Conservation (phyloP, 768 basidiomycete species). For the Rhodotorula toruloides region DNA sequence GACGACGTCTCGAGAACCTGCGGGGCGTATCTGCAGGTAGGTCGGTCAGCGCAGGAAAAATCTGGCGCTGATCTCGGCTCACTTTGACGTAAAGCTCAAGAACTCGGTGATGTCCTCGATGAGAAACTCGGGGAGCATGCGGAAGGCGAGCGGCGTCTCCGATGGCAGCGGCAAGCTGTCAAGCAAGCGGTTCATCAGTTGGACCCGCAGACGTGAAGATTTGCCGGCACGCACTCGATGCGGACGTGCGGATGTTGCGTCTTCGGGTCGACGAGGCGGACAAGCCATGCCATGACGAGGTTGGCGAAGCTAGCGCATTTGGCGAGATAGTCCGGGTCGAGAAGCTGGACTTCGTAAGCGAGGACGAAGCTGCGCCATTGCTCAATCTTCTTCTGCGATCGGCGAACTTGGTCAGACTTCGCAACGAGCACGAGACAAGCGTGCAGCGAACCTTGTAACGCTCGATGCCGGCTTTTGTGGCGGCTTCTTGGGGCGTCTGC, state of each 20-base stretch:
- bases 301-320: slow-evolving; percentile 60
- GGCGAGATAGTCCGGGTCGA: slow-evolving; percentile 57
- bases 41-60: background rate
- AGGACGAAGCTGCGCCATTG: slow-evolving; percentile 49
- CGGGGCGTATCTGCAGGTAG: slow-evolving; percentile 50
- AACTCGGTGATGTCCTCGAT: slow-evolving; percentile 91
- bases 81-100: slow-evolving; percentile 77
- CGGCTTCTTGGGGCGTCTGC: slow-evolving; percentile 10
- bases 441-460: slow-evolving; percentile 16
- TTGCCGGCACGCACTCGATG: slow-evolving; percentile 56
- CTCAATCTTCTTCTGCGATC: slow-evolving; percentile 52
- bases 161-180: slow-evolving; percentile 75
- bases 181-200: slow-evolving; percentile 9
- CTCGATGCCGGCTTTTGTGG: slow-evolving; percentile 6
- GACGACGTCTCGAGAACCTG: slow-evolving; percentile 77
- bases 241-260: slow-evolving; percentile 66
- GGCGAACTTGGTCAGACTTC: slow-evolving; percentile 46
- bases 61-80: slow-evolving; percentile 43
- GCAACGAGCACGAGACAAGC: slow-evolving; percentile 41
- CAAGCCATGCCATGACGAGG: slow-evolving; percentile 89
- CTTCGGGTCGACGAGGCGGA: slow-evolving; percentile 77
- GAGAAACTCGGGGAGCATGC: slow-evolving; percentile 85
- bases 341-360: slow-evolving; percentile 75
- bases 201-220: background rate
- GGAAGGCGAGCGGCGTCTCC: slow-evolving; percentile 77